phyloP scores from a whole-genome alignment of 2,329 filamentous ascomycete species.

The Magnaporthiopsis rhizophila region DNA sequence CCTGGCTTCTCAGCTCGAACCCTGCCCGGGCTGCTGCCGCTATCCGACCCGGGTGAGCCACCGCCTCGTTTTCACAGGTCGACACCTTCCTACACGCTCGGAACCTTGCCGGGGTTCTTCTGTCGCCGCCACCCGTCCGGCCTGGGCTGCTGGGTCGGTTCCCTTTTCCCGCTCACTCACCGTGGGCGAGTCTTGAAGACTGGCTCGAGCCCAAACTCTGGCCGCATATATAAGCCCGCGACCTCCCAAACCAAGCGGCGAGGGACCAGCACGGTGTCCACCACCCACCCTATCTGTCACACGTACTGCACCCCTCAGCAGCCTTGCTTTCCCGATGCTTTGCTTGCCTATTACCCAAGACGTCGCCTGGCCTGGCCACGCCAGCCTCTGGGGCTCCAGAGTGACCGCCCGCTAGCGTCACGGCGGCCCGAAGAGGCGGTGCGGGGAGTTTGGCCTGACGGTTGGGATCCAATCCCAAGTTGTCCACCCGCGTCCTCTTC shows the following conservation, averaged over 20 bases:
- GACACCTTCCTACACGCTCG: neutral
- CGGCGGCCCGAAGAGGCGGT: no score
- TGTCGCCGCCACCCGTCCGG: neutral
- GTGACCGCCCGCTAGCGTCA: neutral
- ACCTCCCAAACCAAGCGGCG: neutral
- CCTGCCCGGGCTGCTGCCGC: neutral
- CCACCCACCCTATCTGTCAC: no score
- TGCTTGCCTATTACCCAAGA: neutral
- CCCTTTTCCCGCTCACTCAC: neutral
- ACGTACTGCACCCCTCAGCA: no score
- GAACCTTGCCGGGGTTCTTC: neutral
- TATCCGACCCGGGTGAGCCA: neutral
- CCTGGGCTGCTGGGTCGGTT: neutral
- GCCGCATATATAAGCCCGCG: neutral
- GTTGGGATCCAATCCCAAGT: neutral
- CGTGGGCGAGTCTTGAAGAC: neutral
- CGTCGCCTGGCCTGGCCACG: no score
- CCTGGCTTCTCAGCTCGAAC: neutral
- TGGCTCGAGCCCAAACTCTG: neutral
- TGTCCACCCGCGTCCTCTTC: no score
- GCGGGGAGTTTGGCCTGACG: neutral
- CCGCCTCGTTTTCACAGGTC: neutral
- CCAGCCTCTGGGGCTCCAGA: neutral
- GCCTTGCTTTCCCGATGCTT: neutral
- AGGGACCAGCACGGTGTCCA: neutral